Percentiles rank a stretch among this genome's conserved stretches.
Evolutionary conservation across 2,329 filamentous ascomycete species (phyloP).

Genomic region (Moelleriella libera): DNA sequence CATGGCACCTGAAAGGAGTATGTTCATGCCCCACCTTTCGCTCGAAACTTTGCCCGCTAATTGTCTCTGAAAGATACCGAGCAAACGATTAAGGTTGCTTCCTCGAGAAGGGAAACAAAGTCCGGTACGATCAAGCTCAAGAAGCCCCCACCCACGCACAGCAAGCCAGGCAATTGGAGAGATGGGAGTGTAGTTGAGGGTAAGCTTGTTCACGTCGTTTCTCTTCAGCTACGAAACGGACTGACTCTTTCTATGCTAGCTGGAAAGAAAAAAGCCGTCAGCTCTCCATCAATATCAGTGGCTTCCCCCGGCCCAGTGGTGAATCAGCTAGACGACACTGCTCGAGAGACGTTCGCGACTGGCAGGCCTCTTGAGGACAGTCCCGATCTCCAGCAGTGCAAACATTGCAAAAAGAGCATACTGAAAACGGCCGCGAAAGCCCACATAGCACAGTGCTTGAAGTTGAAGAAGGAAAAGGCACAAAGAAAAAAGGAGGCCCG

Average conservation of each 20-base stretch:
- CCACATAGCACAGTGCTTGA: slow-evolving; percentile 74
- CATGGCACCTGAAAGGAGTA: too few species aligned
- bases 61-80: slow-evolving; percentile 15
- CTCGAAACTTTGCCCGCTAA: too few species aligned
- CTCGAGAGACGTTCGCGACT: slow-evolving; percentile 66
- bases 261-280: slow-evolving; percentile 38
- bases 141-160: slow-evolving; percentile 46
- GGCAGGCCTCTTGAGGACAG: slow-evolving; percentile 70
- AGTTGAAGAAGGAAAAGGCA: slow-evolving; percentile 71
- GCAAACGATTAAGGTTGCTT: slow-evolving; percentile 47
- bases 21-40: too few species aligned
- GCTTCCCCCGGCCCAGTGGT: slow-evolving; percentile 41
- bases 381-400: slow-evolving; percentile 72
- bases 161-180: slow-evolving; percentile 57
- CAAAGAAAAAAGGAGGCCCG: slow-evolving; percentile 63
- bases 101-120: slow-evolving; percentile 35
- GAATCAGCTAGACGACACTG: slow-evolving; percentile 59
- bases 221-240: too few species aligned
- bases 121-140: slow-evolving; percentile 47
- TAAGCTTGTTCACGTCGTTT: slow-evolving; percentile 18
- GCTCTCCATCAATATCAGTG: slow-evolving; percentile 25
- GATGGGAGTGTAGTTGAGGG: slow-evolving; percentile 51
- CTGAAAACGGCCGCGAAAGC: slow-evolving; percentile 59
- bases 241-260: slow-evolving; percentile 16
- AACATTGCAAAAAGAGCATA: slow-evolving; percentile 85